phyloP scores from a whole-genome alignment of 306 rosid species.

The Citrullus colocynthis region DNA sequence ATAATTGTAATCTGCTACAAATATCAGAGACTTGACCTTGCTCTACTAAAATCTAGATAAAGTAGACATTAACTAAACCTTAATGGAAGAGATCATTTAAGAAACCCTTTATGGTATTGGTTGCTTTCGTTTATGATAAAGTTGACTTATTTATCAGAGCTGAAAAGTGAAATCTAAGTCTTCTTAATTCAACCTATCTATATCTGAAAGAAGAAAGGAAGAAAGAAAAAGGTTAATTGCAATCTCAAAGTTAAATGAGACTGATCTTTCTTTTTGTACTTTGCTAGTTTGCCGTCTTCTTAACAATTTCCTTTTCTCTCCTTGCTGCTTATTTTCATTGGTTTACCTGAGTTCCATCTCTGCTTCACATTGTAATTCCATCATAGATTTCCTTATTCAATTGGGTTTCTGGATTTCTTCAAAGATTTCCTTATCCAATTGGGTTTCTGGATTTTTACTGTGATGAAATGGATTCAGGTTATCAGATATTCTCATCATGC shows the following conservation, averaged over 20 bases:
- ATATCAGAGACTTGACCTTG: neutral
- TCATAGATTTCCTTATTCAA: neutral
- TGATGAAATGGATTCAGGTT: constrained; percentile 39
- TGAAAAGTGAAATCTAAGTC: neutral
- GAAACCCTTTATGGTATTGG: neutral
- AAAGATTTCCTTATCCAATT: neutral
- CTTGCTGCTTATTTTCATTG: neutral
- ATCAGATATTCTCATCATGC: constrained; percentile 79
- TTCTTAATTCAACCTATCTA: neutral
- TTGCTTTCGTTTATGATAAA: neutral
- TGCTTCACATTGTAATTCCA: neutral
- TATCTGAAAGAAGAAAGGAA: neutral
- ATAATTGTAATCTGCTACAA: neutral
- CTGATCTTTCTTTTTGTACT: neutral
- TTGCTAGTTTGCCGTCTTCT: neutral
- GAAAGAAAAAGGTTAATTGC: neutral
- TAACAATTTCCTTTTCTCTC: neutral
- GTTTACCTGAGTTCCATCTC: neutral
- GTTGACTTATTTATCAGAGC: neutral
- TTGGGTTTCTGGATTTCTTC: neutral
- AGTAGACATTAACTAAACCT: neutral
- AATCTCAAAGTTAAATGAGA: neutral
- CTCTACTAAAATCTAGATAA: neutral
- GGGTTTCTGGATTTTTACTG: neutral
- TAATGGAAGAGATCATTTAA: neutral